Percentiles rank a stretch among this genome's conserved stretches.
These are phyloP conservation scores for Alectoria sarmentosa DNA, from an alignment of 495 filamentous ascomycete species.

Conservation along the genomic window DNA sequence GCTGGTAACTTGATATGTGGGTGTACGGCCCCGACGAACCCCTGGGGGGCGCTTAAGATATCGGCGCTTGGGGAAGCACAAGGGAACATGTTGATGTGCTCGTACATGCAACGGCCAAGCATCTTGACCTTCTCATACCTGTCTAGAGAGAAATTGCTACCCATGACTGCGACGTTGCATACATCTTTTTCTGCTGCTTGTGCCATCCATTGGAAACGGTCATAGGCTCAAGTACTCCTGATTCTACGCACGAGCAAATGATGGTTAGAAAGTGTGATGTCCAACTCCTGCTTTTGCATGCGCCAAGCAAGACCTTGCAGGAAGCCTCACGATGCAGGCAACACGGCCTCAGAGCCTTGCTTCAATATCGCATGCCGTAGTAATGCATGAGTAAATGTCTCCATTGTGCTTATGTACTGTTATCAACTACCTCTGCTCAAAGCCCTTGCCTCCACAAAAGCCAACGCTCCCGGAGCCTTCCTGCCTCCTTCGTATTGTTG, in stretches of 20 bases:
- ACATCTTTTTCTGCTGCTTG: background rate
- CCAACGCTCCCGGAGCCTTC: background rate
- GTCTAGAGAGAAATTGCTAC: background rate
- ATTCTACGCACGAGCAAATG: background rate
- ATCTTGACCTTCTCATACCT: background rate
- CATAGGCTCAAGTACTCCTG: background rate
- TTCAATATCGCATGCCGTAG: background rate
- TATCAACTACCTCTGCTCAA: background rate
- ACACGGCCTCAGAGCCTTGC: background rate
- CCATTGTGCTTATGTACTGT: background rate
- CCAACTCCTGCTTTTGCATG: background rate
- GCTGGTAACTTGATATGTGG: background rate
- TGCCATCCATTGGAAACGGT: background rate
- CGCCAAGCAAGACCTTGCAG: background rate
- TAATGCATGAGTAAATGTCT: background rate
- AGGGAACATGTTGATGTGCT: background rate
- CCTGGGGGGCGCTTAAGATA: slow-evolving; percentile 3
- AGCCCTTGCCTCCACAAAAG: background rate
- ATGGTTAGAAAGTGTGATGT: background rate
- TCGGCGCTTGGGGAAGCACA: background rate
- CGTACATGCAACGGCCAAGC: background rate
- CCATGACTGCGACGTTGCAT: background rate
- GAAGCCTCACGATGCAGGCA: background rate
- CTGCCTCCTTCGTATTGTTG: slow-evolving; percentile 1
- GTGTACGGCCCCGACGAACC: background rate